Evolutionary conservation across 2,329 filamentous ascomycete genomes (phyloP), one percentile per base, ranked within the genome.

Genomic region (Claviceps cyperi): DNA sequence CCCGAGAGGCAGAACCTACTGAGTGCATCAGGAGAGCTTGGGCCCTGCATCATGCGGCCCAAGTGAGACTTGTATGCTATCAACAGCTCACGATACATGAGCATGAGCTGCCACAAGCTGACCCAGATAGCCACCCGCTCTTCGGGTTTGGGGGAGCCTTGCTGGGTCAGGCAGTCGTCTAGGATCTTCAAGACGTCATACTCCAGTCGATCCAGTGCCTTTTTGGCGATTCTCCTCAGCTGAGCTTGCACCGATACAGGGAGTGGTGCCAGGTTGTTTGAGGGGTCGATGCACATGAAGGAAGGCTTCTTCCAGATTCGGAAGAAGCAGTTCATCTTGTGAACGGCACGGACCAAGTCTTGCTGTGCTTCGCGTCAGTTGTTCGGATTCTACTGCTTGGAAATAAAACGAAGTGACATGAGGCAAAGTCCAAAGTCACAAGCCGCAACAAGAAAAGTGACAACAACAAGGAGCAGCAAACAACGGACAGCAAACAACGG

Each of bases 311-410:
- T 68, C 70, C 68, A 75, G 53, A 75, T 72, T 52, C 64, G 68
- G 58, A 73, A 75, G 63, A 74, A 70, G 60, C 70, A 73, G 54
- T 69, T 70, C 63, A 75, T 66, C 47, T 64, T 63, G 52, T 72
- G 67, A 38, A 74, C 69, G 52, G 69, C 67, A 44, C 58, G 60
- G 15, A 73, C 65, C 28, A 74, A 63, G 28, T 64, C 60, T 53
- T 67, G 62, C 70, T 73, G 56, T 43, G 22, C 24, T n/a, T 49
- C n/a, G 21, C 8, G 45, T 63, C 54, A 62, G 54, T 50, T 22
- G 3, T 24, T 32, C 6, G n/a, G 19, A 17, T 11, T 17, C 7
- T n/a, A 5, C 7, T 32, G 4, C 14, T 19, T 7, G 8, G 2
- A 24, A n/a, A 3, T 15, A 24, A 17, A 39, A n/a, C 15, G n/a